Conservation (phyloP, 1,284 basidiomycete genomes). For the Peniophora sp. region DNA sequence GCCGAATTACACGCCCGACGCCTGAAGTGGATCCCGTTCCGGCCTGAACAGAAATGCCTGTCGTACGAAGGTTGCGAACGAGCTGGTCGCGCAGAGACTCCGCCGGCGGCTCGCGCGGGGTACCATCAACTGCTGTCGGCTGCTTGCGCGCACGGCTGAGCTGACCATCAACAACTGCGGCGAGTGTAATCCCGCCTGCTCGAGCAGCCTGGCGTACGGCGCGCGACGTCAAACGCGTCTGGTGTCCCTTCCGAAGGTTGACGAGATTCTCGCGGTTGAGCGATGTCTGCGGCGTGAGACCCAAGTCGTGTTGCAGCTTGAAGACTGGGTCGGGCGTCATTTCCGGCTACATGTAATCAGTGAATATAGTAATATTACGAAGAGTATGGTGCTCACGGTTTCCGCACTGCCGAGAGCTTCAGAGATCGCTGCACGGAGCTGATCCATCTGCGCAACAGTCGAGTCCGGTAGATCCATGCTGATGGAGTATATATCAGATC, state of each 20-base stretch:
- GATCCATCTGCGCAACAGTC: background rate
- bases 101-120: background rate
- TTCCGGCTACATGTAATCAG: background rate
- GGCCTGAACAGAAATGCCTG: background rate
- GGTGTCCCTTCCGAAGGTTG: background rate
- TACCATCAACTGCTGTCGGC: background rate
- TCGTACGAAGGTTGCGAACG: background rate
- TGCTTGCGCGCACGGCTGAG: background rate
- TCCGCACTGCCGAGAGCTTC: no score
- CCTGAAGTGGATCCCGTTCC: background rate
- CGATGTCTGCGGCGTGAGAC: background rate
- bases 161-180: background rate
- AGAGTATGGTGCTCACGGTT: no score
- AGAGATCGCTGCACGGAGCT: background rate
- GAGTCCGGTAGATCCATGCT: background rate
- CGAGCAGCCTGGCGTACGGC: slow-evolving; percentile 1
- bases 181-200: background rate
- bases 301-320: background rate
- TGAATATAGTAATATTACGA: background rate
- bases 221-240: background rate
- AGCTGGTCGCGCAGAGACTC: background rate
- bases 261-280: background rate
- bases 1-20: background rate
- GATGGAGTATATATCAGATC: no score
- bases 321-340: background rate